phyloP scores from a whole-genome alignment of 495 filamentous ascomycete species.

The Amorphotheca resinae region DNA sequence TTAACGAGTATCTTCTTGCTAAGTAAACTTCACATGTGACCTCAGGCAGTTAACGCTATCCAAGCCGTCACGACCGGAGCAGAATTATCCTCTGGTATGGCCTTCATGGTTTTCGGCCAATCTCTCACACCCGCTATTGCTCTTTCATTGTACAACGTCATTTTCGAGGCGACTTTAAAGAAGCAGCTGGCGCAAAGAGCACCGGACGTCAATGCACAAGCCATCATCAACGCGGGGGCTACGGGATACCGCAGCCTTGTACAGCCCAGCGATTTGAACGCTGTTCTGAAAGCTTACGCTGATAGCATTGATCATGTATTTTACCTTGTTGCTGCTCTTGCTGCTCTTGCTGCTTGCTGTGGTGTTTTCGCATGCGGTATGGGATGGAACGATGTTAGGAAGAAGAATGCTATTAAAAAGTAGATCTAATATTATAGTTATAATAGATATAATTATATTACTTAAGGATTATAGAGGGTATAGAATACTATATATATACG shows the following conservation, averaged over 20 bases:
- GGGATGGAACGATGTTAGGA: constrained; percentile 41
- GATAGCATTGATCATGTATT: constrained; percentile 23
- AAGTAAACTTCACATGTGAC: neutral
- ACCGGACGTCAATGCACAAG: constrained; percentile 19
- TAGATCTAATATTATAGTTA: too few relatives aligned
- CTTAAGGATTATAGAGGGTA: too few relatives aligned
- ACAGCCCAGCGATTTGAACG: constrained; percentile 16
- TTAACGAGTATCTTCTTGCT: neutral
- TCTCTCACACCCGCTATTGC: constrained; percentile 22
- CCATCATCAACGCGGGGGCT: constrained; percentile 25
- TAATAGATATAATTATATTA: too few relatives aligned
- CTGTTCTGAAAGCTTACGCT: constrained; percentile 32
- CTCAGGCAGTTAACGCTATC: constrained; percentile 20
- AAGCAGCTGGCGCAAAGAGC: constrained; percentile 15
- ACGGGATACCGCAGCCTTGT: constrained; percentile 28
- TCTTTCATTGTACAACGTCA: constrained; percentile 21
- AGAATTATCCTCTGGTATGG: constrained; percentile 21
- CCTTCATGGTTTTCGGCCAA: constrained; percentile 25
- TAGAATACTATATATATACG: too few relatives aligned
- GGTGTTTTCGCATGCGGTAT: constrained; percentile 31
- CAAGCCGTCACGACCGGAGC: constrained; percentile 23
- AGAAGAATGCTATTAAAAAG: too few relatives aligned
- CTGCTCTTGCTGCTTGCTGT: neutral
- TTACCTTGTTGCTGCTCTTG: constrained; percentile 9
- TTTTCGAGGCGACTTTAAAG: constrained; percentile 23